These are phyloP conservation scores for Glycine latifolia DNA, from an alignment of 306 rosid genomes.

Conservation along the genomic window DNA sequence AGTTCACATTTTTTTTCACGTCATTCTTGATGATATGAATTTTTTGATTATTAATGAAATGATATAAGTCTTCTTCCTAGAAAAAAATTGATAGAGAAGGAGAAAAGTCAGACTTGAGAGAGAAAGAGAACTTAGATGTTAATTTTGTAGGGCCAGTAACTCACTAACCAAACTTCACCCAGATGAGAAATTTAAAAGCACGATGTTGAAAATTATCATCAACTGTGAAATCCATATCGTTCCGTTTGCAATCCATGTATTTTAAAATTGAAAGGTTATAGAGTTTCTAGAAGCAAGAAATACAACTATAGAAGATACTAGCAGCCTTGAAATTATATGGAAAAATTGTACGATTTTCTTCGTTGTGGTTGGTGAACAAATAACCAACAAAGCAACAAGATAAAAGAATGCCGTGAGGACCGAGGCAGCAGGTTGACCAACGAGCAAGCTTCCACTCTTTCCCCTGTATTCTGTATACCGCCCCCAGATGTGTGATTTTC, in stretches of 20 bases:
- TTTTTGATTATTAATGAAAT: too few species aligned
- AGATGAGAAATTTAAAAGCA: conserved; percentile 33
- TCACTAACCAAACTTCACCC: conserved; percentile 50
- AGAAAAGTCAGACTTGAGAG: not conserved
- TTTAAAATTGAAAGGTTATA: conserved; percentile 14
- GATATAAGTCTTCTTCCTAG: too few species aligned
- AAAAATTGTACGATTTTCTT: conserved; percentile 29
- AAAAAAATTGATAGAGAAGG: not conserved
- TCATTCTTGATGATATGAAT: too few species aligned
- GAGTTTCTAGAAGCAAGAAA: conserved; percentile 53
- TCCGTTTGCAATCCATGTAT: conserved; percentile 6
- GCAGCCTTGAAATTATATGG: conserved; percentile 46
- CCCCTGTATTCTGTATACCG: too few species aligned
- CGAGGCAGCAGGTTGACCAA: not conserved
- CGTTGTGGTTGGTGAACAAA: conserved; percentile 75
- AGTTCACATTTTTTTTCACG: too few species aligned
- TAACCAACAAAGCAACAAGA: conserved; percentile 50
- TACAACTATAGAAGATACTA: conserved; percentile 34
- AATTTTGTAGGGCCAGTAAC: conserved; percentile 23
- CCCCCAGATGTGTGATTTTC: too few species aligned
- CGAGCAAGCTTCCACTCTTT: too few species aligned
- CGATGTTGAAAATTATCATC: conserved; percentile 34
- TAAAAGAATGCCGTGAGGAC: conserved; percentile 12
- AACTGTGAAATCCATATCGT: conserved; percentile 43
- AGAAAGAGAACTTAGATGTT: not conserved